phyloP scores from a whole-genome alignment of 1,284 basidiomycete species.

The Afroboletus lepidellus region DNA sequence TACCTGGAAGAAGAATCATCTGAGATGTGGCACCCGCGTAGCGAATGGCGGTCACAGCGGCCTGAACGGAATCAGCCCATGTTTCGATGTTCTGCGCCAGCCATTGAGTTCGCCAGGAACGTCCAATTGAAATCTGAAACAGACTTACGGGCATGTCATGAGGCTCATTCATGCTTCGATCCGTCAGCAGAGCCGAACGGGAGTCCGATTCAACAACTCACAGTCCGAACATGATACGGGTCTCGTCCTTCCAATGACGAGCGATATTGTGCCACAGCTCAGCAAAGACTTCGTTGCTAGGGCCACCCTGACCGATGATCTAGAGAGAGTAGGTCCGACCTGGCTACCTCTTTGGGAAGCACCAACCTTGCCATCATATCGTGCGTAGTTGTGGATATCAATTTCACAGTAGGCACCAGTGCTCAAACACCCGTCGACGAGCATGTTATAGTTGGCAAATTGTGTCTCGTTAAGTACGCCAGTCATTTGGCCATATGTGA shows the following conservation, averaged over 20 bases:
- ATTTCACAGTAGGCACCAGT: constrained; percentile 51
- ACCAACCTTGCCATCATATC: constrained; percentile 45
- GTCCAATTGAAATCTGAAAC: background rate
- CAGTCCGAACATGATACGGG: constrained; percentile 56
- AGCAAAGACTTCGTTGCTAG: constrained; percentile 55
- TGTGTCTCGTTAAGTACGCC: constrained; percentile 46
- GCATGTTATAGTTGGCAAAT: constrained; percentile 48
- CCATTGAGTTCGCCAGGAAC: background rate
- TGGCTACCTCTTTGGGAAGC: background rate
- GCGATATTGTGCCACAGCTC: constrained; percentile 54
- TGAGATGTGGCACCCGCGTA: constrained; percentile 45
- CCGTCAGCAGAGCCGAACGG: constrained; percentile 1
- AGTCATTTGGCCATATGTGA: constrained; percentile 39
- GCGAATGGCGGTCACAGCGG: constrained; percentile 56
- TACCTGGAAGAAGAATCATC: constrained; percentile 53
- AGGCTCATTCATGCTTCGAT: constrained; percentile 53
- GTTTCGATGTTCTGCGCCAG: constrained; percentile 34
- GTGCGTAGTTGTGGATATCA: constrained; percentile 59
- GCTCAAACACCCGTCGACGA: constrained; percentile 47
- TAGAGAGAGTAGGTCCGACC: constrained; percentile 13
- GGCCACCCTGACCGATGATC: constrained; percentile 63
- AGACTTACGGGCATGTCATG: constrained; percentile 40
- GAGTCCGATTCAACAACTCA: constrained; percentile 25
- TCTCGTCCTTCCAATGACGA: constrained; percentile 46
- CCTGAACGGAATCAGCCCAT: constrained; percentile 42